Base-by-base conservation (phyloP, 225 moss, liverwort and hornwort species). In the Bryum argenteum region DNA sequence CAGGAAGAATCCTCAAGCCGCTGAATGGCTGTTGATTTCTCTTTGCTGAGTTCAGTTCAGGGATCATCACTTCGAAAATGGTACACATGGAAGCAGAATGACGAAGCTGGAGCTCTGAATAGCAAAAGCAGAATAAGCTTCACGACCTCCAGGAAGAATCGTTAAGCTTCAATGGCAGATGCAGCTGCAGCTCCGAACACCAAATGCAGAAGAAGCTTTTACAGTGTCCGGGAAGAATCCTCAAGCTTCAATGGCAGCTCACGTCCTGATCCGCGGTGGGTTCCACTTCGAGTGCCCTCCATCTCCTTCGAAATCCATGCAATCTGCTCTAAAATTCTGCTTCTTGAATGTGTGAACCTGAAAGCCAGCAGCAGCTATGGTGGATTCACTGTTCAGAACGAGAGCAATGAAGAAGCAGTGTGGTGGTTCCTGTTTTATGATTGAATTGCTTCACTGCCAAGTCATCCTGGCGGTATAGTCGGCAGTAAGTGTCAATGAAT, bases 251-350 rank as follows among this genome's bases (percentile, higher is more conserved):
- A 33, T 33, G 33, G 33, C 33, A 33, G 33, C 33, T 33, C 33
- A 33, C 33, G 33, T 33, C 33, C 75, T 75, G 21, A 61, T 23
- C 26, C 58, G 40, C 19, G 79, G 79, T 41, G 79, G 78, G 19
- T 82, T 82, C 79, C 79, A 82, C 28, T 59, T 68, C 38, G 79
- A 71, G 40, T 55, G 71, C 9, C 79, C 82, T 54, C 75, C 79
- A 55, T 83, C 79, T 71, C 79, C 83, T 19, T 83, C 69, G 11
- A 60, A 72, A 22, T 17, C 72, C 76, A 72, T 79, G 7, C 33
- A 33, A 33, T 24, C 54, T 47, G 11, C 71, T 60, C 59, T 1
- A 9, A 0, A 6, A 50, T 63, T 18, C 47, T 8, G 18, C 67
- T 39, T 16, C 63, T 63, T 5, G 8, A 2, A 15, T 15, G 20